These are phyloP conservation scores for Penicillium cosmopolitanum DNA, from an alignment of 495 filamentous ascomycete species.

Conservation along the genomic window DNA sequence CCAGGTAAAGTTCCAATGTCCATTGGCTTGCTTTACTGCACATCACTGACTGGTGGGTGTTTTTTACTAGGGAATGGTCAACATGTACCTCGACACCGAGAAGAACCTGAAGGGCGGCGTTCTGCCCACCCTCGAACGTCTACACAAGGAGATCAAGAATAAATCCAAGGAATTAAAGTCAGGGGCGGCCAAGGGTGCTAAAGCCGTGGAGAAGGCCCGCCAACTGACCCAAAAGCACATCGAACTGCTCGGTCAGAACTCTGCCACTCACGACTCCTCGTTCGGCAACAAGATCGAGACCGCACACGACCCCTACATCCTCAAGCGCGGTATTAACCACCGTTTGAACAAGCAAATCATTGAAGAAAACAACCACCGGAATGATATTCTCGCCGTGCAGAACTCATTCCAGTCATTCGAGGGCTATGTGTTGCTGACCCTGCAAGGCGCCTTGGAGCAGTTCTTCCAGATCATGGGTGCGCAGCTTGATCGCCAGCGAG, in stretches of 20 bases:
- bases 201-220: constrained; percentile 89
- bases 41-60: no score
- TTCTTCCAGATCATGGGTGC: constrained; percentile 77
- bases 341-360: constrained; percentile 87
- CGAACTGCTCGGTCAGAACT: constrained; percentile 84
- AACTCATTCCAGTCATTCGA: constrained; percentile 89
- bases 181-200: constrained; percentile 84
- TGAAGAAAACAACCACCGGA: constrained; percentile 92
- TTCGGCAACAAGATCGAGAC: constrained; percentile 66
- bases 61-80: constrained; percentile 67
- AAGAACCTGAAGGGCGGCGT: constrained; percentile 82
- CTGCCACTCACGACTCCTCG: constrained; percentile 71
- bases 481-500: constrained; percentile 78
- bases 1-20: constrained; percentile 55
- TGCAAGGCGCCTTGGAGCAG: constrained; percentile 78
- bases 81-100: constrained; percentile 85
- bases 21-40: neutral
- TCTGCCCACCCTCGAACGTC: constrained; percentile 82
- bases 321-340: constrained; percentile 79
- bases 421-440: constrained; percentile 76
- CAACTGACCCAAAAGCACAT: constrained; percentile 91
- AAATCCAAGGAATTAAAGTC: constrained; percentile 85
- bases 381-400: constrained; percentile 88
- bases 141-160: constrained; percentile 95
- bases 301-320: constrained; percentile 82